Evolutionary conservation across 192 early-diverging fungal species (phyloP).

Genomic region (Backusella morwellensis): DNA sequence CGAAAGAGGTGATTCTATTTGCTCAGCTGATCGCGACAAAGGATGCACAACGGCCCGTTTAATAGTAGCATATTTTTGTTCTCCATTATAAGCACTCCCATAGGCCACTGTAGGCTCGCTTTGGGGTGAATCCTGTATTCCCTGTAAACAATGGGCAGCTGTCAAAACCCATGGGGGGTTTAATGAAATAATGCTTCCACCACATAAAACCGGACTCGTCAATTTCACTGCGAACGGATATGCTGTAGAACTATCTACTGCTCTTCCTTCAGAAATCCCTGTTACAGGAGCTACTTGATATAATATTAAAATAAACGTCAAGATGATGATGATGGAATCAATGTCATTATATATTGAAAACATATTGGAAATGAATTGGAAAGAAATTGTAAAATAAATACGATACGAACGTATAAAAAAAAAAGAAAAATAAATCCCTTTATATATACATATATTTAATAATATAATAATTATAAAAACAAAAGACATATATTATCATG

Average conservation of each 20-base stretch:
- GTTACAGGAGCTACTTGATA: not conserved
- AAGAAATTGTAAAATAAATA: not conserved
- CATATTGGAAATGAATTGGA: not conserved
- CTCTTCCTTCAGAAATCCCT: not conserved
- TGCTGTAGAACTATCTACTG: not conserved
- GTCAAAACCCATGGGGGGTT: constrained; percentile 12
- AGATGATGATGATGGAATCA: not conserved
- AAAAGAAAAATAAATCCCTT: not conserved
- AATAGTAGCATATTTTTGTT: not conserved
- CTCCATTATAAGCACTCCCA: not conserved
- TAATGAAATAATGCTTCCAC: constrained; percentile 11
- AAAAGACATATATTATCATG: not conserved
- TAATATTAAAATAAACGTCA: not conserved
- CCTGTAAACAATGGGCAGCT: constrained; percentile 15
- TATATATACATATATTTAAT: not conserved
- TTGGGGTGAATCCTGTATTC: not conserved
- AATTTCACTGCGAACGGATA: constrained; percentile 14
- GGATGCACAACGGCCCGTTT: constrained; percentile 4
- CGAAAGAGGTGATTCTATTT: not conserved
- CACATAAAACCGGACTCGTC: constrained; percentile 5
- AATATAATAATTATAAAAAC: not conserved
- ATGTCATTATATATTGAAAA: not conserved
- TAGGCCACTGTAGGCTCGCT: not conserved
- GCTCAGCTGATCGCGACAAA: not conserved
- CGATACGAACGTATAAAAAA: not conserved